Conservation (phyloP, 2,329 filamentous ascomycete species). For the Aspergillus fijiensis region DNA sequence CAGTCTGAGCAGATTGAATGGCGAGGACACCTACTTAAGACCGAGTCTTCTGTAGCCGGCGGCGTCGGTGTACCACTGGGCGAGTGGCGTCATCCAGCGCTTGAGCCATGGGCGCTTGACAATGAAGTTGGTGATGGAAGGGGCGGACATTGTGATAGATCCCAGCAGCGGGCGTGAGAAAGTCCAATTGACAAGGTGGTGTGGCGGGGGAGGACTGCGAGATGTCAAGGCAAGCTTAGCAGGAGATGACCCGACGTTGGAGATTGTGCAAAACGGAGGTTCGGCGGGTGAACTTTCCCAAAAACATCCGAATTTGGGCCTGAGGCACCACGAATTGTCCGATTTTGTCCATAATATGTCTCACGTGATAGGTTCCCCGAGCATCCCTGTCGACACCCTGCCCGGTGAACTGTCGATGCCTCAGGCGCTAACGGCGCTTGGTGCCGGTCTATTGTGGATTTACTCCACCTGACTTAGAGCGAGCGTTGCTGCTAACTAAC, state of each 20-base stretch:
- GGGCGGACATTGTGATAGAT: slow-evolving; percentile 63
- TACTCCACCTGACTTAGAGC: slow-evolving; percentile 28
- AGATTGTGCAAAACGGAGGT: slow-evolving; percentile 44
- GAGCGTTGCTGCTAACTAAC: slow-evolving; percentile 14
- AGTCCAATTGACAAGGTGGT: slow-evolving; percentile 33
- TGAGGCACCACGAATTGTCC: slow-evolving; percentile 14
- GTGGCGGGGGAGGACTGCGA: slow-evolving; percentile 27
- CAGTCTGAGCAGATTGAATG: slow-evolving; percentile 15
- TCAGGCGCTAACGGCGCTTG: slow-evolving; percentile 23
- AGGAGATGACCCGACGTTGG: slow-evolving; percentile 39
- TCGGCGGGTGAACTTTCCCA: slow-evolving; percentile 31
- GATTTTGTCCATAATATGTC: slow-evolving; percentile 2
- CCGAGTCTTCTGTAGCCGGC: slow-evolving; percentile 92
- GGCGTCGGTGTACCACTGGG: slow-evolving; percentile 85
- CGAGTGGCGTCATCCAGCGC: slow-evolving; percentile 74
- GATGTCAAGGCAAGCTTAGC: slow-evolving; percentile 33
- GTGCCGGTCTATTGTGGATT: slow-evolving; percentile 13
- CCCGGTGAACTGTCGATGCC: slow-evolving; percentile 13
- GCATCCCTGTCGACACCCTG: neutral
- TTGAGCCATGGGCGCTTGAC: slow-evolving; percentile 82
- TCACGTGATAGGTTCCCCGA: slow-evolving; percentile 23
- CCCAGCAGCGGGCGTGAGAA: slow-evolving; percentile 17
- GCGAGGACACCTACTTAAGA: slow-evolving; percentile 65
- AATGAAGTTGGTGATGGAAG: slow-evolving; percentile 73
- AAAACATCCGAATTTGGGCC: slow-evolving; percentile 26